These are phyloP conservation scores for Phanerochaete carnosa DNA, from an alignment of 768 basidiomycete genomes.

Conservation along the genomic window DNA sequence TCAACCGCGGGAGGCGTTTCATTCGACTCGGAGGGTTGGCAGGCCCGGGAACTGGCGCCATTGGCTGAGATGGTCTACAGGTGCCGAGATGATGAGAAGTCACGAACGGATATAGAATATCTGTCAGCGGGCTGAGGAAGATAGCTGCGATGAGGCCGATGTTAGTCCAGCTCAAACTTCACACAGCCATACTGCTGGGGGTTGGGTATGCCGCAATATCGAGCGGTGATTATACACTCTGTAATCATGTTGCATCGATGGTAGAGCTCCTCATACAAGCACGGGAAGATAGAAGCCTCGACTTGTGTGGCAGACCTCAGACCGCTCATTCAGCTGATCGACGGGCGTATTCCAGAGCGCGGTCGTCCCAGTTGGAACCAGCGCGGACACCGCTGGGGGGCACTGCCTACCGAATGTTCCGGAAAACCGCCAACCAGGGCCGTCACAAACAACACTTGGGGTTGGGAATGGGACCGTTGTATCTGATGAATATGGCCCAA, in stretches of 20 bases:
- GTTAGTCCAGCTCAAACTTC: background rate
- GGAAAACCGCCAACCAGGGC: no score
- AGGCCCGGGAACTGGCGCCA: background rate
- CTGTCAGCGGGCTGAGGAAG: background rate
- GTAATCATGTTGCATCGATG: background rate
- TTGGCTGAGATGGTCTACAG: background rate
- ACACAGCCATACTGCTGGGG: background rate
- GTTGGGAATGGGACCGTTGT: no score
- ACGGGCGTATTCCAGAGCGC: no score
- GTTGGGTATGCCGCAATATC: background rate
- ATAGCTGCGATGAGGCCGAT: background rate
- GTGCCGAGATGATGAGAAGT: background rate
- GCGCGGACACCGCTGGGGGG: no score
- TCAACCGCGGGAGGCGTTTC: background rate
- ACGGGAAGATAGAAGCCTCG: background rate
- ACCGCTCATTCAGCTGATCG: background rate
- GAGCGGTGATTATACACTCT: background rate
- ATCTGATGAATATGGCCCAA: background rate
- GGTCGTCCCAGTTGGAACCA: no score
- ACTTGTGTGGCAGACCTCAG: background rate
- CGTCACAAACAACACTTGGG: no score
- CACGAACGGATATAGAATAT: background rate
- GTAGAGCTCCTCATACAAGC: background rate
- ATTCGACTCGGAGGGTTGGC: background rate
- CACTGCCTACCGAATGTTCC: no score